phyloP scores from a whole-genome alignment of 2,329 filamentous ascomycete genomes.

The Fusarium sp. region DNA sequence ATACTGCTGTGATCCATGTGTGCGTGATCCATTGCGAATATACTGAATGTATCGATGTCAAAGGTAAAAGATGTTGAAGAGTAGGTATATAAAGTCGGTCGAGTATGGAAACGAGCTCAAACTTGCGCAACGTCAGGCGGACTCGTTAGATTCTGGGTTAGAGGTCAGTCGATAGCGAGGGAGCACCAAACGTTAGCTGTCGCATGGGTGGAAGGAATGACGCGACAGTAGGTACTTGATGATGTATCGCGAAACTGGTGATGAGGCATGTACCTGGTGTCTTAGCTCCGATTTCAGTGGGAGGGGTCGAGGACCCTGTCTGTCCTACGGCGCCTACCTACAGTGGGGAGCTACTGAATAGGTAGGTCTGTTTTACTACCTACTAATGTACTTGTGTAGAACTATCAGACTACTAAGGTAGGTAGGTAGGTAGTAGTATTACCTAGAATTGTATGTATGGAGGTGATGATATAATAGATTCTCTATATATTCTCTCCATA shows the following conservation, averaged over 20 bases:
- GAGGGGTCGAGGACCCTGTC: conserved; percentile 11
- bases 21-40: conserved; percentile 55
- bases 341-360: conserved; percentile 8
- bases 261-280: conserved; percentile 8
- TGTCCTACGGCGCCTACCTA: conserved; percentile 7
- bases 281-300: conserved; percentile 13
- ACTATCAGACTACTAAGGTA: too few species aligned
- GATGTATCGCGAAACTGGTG: neutral
- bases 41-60: neutral
- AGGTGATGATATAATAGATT: neutral
- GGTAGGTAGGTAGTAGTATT: too few species aligned
- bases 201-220: conserved; percentile 21
- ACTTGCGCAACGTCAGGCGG: conserved; percentile 50
- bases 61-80: neutral
- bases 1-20: conserved; percentile 58
- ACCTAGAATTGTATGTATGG: neutral
- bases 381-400: too few species aligned
- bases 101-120: conserved; percentile 54
- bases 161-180: conserved; percentile 23
- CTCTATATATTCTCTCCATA: neutral
- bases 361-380: too few species aligned
- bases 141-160: conserved; percentile 2
- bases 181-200: conserved; percentile 1
- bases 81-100: conserved; percentile 4
- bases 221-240: conserved; percentile 22